Evolutionary conservation across 2,329 filamentous ascomycete genomes (phyloP).

Genomic region (Verticillium tricorpus): DNA sequence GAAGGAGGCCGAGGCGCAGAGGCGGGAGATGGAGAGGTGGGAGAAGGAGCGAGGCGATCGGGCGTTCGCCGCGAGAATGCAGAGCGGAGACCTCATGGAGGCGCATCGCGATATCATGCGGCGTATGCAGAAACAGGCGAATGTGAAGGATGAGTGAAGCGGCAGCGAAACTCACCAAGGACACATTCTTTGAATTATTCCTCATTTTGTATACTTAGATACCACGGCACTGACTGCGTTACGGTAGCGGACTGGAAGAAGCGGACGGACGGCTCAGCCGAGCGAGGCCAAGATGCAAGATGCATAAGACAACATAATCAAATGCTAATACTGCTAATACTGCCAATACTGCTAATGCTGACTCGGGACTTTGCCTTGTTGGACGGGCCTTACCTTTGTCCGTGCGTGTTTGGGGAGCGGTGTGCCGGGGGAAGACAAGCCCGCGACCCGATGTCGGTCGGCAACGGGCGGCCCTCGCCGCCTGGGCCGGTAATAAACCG

Average conservation of each 20-base stretch:
- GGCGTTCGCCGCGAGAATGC: slow-evolving; percentile 70
- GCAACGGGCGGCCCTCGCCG: neutral
- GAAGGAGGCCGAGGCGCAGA: slow-evolving; percentile 57
- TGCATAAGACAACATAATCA: neutral
- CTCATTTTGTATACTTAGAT: slow-evolving; percentile 1
- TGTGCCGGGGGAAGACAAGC: neutral
- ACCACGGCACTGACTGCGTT: neutral
- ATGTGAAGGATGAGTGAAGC: slow-evolving; percentile 8
- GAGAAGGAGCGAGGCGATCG: slow-evolving; percentile 56
- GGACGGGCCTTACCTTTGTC: neutral
- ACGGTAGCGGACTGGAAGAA: neutral
- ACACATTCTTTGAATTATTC: neutral
- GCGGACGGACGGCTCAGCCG: neutral
- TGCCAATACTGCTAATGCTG: neutral
- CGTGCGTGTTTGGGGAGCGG: neutral
- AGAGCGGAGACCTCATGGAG: slow-evolving; percentile 68
- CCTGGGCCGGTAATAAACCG: neutral
- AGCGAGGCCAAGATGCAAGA: neutral
- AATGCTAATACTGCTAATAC: neutral
- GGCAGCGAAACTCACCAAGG: neutral
- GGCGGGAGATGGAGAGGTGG: slow-evolving; percentile 52
- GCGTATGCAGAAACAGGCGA: slow-evolving; percentile 61
- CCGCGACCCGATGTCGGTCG: neutral
- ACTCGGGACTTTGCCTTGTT: too few species aligned
- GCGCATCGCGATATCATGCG: slow-evolving; percentile 76